These are phyloP conservation scores for Gaillardinia entomophila DNA, from an alignment of 805 yeast genomes.

Conservation along the genomic window DNA sequence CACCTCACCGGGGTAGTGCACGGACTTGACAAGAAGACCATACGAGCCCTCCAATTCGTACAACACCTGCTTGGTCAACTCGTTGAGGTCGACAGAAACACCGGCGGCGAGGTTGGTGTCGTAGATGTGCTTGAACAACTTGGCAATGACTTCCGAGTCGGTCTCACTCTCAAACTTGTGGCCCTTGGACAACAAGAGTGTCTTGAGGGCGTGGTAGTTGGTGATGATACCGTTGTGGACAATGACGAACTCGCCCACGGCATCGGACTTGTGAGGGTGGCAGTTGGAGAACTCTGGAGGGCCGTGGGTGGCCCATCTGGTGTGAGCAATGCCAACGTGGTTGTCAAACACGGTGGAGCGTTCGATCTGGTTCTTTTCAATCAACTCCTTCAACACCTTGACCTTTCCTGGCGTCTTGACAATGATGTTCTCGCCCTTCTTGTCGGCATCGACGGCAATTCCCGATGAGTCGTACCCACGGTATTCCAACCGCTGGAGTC, in stretches of 20 bases:
- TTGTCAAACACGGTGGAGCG: constrained; percentile 62
- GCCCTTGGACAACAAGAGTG: constrained; percentile 76
- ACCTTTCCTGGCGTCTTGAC: constrained; percentile 92
- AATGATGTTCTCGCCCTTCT: constrained; percentile 61
- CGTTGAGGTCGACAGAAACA: constrained; percentile 78
- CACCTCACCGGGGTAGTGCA: constrained; percentile 91
- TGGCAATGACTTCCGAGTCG: constrained; percentile 97
- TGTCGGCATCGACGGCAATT: constrained; percentile 89
- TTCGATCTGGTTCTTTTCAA: constrained; percentile 46
- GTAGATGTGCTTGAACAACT: constrained; percentile 84
- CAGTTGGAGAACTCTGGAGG: constrained; percentile 81
- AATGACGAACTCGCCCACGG: constrained; percentile 74
- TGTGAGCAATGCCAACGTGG: constrained; percentile 97
- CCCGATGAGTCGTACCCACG: constrained; percentile 99
- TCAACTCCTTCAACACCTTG: constrained; percentile 64
- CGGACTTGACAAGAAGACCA: constrained; percentile 88
- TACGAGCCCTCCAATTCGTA: constrained; percentile 96
- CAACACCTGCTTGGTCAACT: constrained; percentile 86
- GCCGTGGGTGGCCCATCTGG: constrained; percentile 99
- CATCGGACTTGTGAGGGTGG: constrained; percentile 94
- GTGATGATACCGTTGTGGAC: constrained; percentile 99
- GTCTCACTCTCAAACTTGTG: constrained; percentile 84
- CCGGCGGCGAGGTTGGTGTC: constrained; percentile 71
- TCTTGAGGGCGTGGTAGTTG: constrained; percentile 85
- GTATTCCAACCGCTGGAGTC: constrained; percentile 81